Base-by-base conservation (phyloP, 495 filamentous ascomycete species). In the Alectoria sarmentosa region DNA sequence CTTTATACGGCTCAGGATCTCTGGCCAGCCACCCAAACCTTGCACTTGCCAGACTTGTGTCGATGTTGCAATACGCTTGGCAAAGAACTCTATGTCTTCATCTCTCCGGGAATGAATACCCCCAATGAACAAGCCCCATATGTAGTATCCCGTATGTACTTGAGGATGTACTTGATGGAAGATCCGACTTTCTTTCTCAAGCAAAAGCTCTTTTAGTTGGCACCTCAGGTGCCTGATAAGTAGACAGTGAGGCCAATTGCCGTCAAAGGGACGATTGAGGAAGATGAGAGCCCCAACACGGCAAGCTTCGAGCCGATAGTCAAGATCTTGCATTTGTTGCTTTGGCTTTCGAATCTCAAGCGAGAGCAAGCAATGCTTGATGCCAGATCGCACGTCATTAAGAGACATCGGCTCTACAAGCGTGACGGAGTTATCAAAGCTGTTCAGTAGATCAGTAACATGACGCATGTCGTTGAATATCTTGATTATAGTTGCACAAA, bases 251-350 rank as follows among this genome's bases (percentile, higher is more conserved):
- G 21, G 57, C 10, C 36, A 14, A 4, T 6, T 15, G 3, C 7
- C 26, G 59, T 11, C 1, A 1, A 61, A n/a, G 3, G 21, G 21
- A 21, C 42, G 41, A 1, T 36, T 36, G 41, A 61, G 36, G 28
- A 32, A 61, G 13, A 61, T 61, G 42, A 61, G 41, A n/a, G 41
- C 11, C n/a, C 5, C 59, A 13, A 61, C 2, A 9, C 59, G 59
- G 15, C 38, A 44, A 11, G 59, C 41, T 37, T 48, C 41, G 21
- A 48, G 23, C 8, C 32, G 4, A n/a, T 46, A 61, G 39, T 61
- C 59, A 15, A 61, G 41, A 19, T 9, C 3, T 14, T 9, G 10
- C 57, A 41, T 41, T 26, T 41, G 2, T n/a, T 15, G 8, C 15
- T n/a, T 30, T 17, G 41, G 41, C 10, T 61, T 34, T 13, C 42